These are phyloP conservation scores for Naganishia liquefaciens DNA, from an alignment of 1,284 basidiomycete species.

Conservation along the genomic window DNA sequence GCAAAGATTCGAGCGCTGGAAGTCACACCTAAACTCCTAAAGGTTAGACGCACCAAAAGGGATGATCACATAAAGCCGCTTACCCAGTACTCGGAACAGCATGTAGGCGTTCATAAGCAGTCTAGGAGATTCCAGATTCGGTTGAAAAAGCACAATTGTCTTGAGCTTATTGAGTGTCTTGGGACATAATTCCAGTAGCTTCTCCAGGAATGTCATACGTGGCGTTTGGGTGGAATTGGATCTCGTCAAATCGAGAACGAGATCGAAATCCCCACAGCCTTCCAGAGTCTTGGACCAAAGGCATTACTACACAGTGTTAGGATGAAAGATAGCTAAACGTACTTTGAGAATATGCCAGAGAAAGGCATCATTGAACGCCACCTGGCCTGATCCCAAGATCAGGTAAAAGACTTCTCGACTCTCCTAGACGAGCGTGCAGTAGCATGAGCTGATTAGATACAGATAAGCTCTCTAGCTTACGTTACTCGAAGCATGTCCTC, in stretches of 20 bases:
- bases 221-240: conserved; percentile 77
- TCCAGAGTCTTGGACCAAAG: conserved; percentile 5
- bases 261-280: conserved; percentile 52
- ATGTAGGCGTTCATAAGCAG: conserved; percentile 63
- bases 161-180: conserved; percentile 61
- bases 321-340: conserved; percentile 32
- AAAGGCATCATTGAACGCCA: conserved; percentile 79
- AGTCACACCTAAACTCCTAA: conserved; percentile 40
- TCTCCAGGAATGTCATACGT: conserved; percentile 74
- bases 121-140: conserved; percentile 71
- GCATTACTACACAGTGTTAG: neutral
- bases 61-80: conserved; percentile 35
- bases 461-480: no score
- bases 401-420: conserved; percentile 56
- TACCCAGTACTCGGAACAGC: conserved; percentile 72
- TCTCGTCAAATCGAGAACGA: conserved; percentile 79
- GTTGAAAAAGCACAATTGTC: conserved; percentile 71
- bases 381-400: conserved; percentile 70
- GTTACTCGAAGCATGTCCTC: conserved; percentile 59
- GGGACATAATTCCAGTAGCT: conserved; percentile 75
- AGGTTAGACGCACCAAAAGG: conserved; percentile 39
- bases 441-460: no score
- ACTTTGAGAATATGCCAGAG: conserved; percentile 81
- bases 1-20: conserved; percentile 6
- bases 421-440: neutral